These are phyloP conservation scores for Candida multigemmis DNA, from an alignment of 805 yeast species.

Conservation along the genomic window DNA sequence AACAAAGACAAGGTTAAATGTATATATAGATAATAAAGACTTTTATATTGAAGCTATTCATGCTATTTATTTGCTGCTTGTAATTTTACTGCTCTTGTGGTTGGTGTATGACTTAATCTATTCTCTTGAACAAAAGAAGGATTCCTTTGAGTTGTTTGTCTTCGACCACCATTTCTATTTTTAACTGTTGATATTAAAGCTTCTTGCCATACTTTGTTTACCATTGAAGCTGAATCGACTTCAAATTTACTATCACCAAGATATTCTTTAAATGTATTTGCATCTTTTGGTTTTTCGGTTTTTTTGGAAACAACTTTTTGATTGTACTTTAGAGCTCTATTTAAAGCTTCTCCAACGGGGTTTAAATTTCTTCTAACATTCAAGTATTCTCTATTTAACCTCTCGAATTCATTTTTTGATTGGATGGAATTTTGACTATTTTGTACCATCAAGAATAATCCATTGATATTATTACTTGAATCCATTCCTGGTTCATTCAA, in stretches of 20 bases:
- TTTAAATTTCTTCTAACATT: conserved; percentile 61
- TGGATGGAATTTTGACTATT: conserved; percentile 40
- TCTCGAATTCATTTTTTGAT: conserved; percentile 68
- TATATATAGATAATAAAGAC: too few species aligned
- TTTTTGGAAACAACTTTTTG: conserved; percentile 17
- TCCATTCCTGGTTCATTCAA: conserved; percentile 2
- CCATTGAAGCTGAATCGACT: too few species aligned
- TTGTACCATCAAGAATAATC: conserved; percentile 18
- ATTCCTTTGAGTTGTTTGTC: conserved; percentile 12
- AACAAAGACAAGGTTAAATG: conserved; percentile 75
- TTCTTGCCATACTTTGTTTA: conserved; percentile 32
- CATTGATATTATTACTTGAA: conserved; percentile 13
- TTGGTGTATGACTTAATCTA: conserved; percentile 16
- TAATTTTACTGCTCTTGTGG: conserved; percentile 26
- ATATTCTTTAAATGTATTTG: conserved; percentile 25
- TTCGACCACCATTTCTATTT: conserved; percentile 5
- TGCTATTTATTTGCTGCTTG: not conserved
- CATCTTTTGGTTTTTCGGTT: conserved; percentile 8
- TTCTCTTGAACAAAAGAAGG: conserved; percentile 10
- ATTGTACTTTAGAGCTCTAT: conserved; percentile 28
- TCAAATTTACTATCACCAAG: too few species aligned
- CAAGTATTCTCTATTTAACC: conserved; percentile 64
- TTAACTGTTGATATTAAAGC: conserved; percentile 18
- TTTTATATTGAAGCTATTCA: too few species aligned
- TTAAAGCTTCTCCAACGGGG: conserved; percentile 59